Base-by-base conservation (phyloP, 2,329 filamentous ascomycete species). In the Fusarium buharicum region DNA sequence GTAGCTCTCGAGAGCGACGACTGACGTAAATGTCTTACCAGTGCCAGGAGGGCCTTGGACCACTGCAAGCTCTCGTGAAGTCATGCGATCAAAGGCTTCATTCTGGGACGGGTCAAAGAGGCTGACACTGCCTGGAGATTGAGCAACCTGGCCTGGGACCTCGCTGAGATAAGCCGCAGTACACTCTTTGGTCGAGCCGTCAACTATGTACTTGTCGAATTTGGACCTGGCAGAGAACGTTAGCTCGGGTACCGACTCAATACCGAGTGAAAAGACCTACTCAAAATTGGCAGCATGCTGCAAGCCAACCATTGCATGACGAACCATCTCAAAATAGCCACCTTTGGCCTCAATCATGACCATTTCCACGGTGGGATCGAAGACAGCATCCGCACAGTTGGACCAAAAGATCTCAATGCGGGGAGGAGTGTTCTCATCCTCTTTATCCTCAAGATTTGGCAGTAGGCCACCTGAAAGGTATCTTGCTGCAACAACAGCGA, bases 21-120 rank as follows among this genome's bases (percentile, higher is more conserved):
- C 86, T 0, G 92, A 95, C 0, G 93, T 90, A 63, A 90, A 90
- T 0, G 93, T 97, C 72, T 97, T 97, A 5, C 84, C 84, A 0
- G 84, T 86, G 0, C 84, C 84, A 0, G 92, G 93, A 10, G 93
- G 93, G 0, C 93, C 93, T 77, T 97, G 93, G 0, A 97, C 76
- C 28, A 97, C 87, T 0, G 91, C 86, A 1, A 97, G 70, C 41
- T 86, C 84, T 53, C 86, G 90, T 0, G 88, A 90, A 1, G 95
- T 75, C 59, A 96, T 93, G 1, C 86, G 80, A 14, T 83, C 77
- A 0, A 95, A 80, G 0, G 92, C 92, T 4, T 77, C 73, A 36
- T 86, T 81, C 71, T 97, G 93, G 0, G 90, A 92, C 1, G 75
- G 70, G 66, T 97, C 92, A 9, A 97, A 81, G 3, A 67, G 76